Base-by-base conservation (phyloP, 2,329 filamentous ascomycete genomes). In the Colletotrichum phormii region DNA sequence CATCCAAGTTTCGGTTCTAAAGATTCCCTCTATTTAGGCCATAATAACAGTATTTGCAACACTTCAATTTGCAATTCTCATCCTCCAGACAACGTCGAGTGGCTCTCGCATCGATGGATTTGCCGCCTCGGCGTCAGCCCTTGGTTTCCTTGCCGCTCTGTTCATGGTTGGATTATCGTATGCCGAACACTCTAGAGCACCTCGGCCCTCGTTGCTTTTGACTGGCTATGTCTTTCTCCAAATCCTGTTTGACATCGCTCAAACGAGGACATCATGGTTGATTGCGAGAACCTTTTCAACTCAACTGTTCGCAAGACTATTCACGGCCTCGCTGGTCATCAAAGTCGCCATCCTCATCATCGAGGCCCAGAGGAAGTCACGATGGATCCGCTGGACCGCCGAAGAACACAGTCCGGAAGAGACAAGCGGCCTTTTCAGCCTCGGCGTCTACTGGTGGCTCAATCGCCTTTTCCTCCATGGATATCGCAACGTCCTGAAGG, bases 211-310 rank as follows among this genome's bases (percentile, higher is more conserved):
- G 0, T 77, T 83, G 0, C 64, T 88, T 3, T 76, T 89, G 13
- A 82, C 77, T 18, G 72, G 76, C 12, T 88, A 84, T 62, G 72
- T 88, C 4, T 74, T 83, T 11, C 49, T 87, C 3, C 84, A 84
- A 1, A 74, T 86, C 0, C 75, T 88, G 1, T 80, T 88, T 29
- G 87, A 89, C 49, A 76, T 82, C 3, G 81, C 81, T 0, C 84
- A 84, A 70, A 78, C 79, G 0, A 80, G 87, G 9, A 87, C 86
- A 0, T 72, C 84, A 3, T 88, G 84, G 80, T 78, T 88, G 37
- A 72, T 77, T 57, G 76, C 76, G 61, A 42, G 57, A 9, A 75
- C 58, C 7, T 60, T 68, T 6, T 35, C 65, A 3, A 70, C 74
- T 11, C 54, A 49, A 15, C 73, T 77, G 6, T 81, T 77, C 29